Percentiles rank a stretch among this genome's conserved stretches.
phyloP scores from a whole-genome alignment of 1,284 basidiomycete genomes.

The Omphalotus olearius region DNA sequence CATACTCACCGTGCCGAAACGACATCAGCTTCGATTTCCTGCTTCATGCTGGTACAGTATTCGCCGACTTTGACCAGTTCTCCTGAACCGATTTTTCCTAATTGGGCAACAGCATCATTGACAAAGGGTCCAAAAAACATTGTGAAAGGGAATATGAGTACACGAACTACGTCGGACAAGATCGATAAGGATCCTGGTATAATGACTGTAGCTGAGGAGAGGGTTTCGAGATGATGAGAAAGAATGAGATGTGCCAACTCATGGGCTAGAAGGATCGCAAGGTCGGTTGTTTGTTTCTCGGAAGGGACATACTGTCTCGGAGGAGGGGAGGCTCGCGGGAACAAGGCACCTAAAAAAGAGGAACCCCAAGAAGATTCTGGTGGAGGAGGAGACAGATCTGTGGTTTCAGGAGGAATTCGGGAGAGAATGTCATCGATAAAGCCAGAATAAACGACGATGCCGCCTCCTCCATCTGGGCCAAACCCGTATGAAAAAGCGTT shows the following conservation, averaged over 20 bases:
- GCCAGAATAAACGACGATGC: slow-evolving; percentile 86
- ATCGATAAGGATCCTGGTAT: slow-evolving; percentile 79
- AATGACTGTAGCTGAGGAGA: slow-evolving; percentile 78
- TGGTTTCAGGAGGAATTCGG: slow-evolving; percentile 29
- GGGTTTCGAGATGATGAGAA: slow-evolving; percentile 84
- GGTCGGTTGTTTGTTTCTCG: slow-evolving; percentile 73
- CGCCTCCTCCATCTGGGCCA: slow-evolving; percentile 83
- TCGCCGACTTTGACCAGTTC: slow-evolving; percentile 71
- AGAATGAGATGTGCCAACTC: slow-evolving; percentile 85
- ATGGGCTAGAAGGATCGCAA: slow-evolving; percentile 84
- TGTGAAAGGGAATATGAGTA: slow-evolving; percentile 81
- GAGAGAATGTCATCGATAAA: slow-evolving; percentile 79
- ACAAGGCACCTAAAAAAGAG: slow-evolving; percentile 43
- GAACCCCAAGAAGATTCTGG: slow-evolving; percentile 43
- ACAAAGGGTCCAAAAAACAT: slow-evolving; percentile 89
- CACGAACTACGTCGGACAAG: slow-evolving; percentile 67
- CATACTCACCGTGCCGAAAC: slow-evolving; percentile 67
- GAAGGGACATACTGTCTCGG: slow-evolving; percentile 56
- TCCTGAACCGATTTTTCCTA: slow-evolving; percentile 71
- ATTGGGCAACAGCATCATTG: slow-evolving; percentile 81
- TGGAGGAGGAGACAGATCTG: slow-evolving; percentile 16
- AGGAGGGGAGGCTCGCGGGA: slow-evolving; percentile 24
- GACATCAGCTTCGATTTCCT: slow-evolving; percentile 88
- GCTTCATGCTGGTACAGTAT: slow-evolving; percentile 66
- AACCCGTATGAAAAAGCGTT: slow-evolving; percentile 94